Evolutionary conservation across 2,329 filamentous ascomycete species (phyloP), one percentile per base, ranked within the genome.

Genomic region (Fusarium sambucinum): DNA sequence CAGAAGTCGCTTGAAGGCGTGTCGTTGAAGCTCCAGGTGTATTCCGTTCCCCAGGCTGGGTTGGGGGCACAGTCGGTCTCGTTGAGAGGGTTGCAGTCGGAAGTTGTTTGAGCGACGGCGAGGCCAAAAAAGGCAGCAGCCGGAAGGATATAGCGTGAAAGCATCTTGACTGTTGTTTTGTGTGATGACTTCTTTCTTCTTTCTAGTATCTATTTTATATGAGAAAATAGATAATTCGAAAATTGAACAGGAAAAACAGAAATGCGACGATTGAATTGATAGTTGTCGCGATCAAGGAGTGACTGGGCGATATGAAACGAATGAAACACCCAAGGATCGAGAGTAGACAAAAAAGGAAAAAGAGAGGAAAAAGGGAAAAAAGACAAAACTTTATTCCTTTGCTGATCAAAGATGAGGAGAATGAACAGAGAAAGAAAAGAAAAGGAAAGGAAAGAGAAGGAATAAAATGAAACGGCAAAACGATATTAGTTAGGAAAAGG

Each of bases 11-110:
- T 79, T 37, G 82, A 85, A 60, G 85, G 90, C 46, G 84, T 89
- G 29, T 76, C 72, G 75, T 91, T 92, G 82, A 92, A 92, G 75
- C 85, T 77, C 79, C 88, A 91, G 46, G 81, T 82, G 78, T 89
- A 84, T 32, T 84, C 77, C 53, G 87, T 87, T 57, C 90, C 88
- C 19, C 97, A 85, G 14, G 92, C 94, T 3, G 88, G 84, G 77
- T 96, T 86, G 40, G 88, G 78, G 2, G 91, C 88, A 77, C 94
- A 97, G 69, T 82, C 79, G 42, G 85, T 88, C 63, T 81, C 79
- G 68, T 93, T 86, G 74, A 90, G 84, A 7, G 95, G 94, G 75
- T 96, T 90, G 83, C 94, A 98, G 41, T 84, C 78, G 10, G 92
- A 93, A 57, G 80, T 88, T 32, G 94, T 93, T 78, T 97, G 95